Evolutionary conservation across 495 filamentous ascomycete genomes (phyloP), one percentile per base, ranked within the genome.

Genomic region (Trichoderma parareesei): DNA sequence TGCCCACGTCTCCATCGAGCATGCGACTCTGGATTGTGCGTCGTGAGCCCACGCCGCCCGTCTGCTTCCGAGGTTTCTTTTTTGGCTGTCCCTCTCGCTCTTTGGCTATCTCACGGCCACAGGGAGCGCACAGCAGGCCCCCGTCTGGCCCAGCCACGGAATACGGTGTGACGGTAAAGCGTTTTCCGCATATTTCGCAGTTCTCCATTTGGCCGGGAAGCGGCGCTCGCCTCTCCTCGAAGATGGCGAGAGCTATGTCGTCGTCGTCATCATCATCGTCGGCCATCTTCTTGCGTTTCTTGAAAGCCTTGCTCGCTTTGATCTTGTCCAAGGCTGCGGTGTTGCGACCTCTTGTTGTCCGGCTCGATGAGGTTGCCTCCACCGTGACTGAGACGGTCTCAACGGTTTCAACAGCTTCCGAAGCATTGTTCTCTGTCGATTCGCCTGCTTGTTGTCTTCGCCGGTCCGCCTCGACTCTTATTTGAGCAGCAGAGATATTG

Each of bases 161-260:
- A 72, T 98, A 98, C 1, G 92, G 78, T 0, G 94, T 97, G 38
- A 98, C 94, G 0, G 92, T 97, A 71, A 98, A 98, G 35, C 94
- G 87, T 69, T 91, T 93, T 33, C 84, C 81, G 71, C 94, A 98
- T 7, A 84, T 75, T 57, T 90, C 91, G 69, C 94, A 98, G 68
- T 96, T 93, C 38, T 88, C 90, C 66, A 91, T 83, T 74, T 98
- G 94, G 2, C 91, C 93, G 0, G 94, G 90, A 16, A 87, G 70
- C 46, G 88, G 88, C n/a, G 81, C 81, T 40, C 80, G 69, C 66
- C 85, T 86, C 65, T 86, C 79, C 65, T 88, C 78, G 72, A 88
- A 78, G 57, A 87, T 81, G 38, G 86, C 79, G 33, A 74, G 72
- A 40, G 83, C 78, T 67, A 78, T 66, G n/a, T 81, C 79, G 35